Evolutionary conservation across 1,139 yeast genomes (phyloP).

Genomic region (Blastobotrys elegans): DNA sequence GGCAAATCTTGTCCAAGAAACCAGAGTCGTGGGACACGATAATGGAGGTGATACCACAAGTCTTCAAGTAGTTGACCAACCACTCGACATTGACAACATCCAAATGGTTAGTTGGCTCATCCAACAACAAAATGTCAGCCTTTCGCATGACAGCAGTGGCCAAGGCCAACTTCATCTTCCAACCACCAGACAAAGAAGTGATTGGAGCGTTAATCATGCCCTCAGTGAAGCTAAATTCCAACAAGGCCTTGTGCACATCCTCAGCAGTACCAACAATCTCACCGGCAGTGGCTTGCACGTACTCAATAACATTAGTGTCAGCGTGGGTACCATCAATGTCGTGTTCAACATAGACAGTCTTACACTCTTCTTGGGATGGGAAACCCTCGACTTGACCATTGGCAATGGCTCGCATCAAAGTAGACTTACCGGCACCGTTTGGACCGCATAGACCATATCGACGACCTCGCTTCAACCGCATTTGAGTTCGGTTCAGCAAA

Average conservation of each 20-base stretch:
- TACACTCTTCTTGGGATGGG: constrained; percentile 98
- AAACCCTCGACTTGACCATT: constrained; percentile 99
- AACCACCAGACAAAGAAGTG: constrained; percentile 98
- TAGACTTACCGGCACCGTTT: constrained; percentile 99
- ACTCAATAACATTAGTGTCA: constrained; percentile 87
- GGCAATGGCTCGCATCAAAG: constrained; percentile 99
- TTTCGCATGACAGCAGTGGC: constrained; percentile 99
- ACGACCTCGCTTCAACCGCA: constrained; percentile 98
- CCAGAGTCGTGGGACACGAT: constrained; percentile 99
- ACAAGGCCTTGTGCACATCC: constrained; percentile 62
- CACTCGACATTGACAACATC: constrained; percentile 99
- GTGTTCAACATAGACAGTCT: constrained; percentile 99
- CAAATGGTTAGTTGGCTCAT: constrained; percentile 99
- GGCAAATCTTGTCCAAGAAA: constrained; percentile 95
- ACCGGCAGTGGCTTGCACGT: constrained; percentile 70
- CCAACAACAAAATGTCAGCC: constrained; percentile 96
- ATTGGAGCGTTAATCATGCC: constrained; percentile 91
- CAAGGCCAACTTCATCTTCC: constrained; percentile 99
- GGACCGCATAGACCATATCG: constrained; percentile 99
- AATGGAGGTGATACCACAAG: constrained; percentile 97
- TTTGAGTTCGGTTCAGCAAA: constrained; percentile 98
- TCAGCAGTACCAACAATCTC: constrained; percentile 55
- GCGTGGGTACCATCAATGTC: constrained; percentile 98
- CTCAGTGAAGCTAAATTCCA: constrained; percentile 86
- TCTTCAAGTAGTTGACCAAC: constrained; percentile 98